Evolutionary conservation across 2,329 filamentous ascomycete species (phyloP).

Genomic region (Fusarium bulbicola): DNA sequence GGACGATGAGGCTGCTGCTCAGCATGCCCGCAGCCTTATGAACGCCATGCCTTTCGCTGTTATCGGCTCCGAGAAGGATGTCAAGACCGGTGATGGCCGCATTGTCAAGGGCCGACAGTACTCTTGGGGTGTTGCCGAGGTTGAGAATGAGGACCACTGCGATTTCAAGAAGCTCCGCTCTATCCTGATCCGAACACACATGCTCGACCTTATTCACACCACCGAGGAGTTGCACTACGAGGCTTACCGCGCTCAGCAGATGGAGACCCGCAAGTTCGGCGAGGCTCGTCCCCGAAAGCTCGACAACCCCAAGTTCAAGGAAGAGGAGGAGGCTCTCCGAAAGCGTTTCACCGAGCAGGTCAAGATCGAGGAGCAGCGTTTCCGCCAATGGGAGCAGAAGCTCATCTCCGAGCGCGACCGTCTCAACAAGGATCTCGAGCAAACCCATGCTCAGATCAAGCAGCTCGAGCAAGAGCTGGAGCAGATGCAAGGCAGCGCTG

Average conservation of each 20-base stretch:
- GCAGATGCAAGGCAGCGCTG: slow-evolving; percentile 87
- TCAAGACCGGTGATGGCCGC: slow-evolving; percentile 93
- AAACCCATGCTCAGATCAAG: slow-evolving; percentile 95
- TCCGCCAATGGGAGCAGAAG: slow-evolving; percentile 99
- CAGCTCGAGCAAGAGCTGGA: slow-evolving; percentile 92
- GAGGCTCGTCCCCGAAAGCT: slow-evolving; percentile 97
- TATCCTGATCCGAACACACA: slow-evolving; percentile 98
- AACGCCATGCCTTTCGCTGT: slow-evolving; percentile 98
- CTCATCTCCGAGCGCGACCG: slow-evolving; percentile 98
- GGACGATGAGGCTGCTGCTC: slow-evolving; percentile 94
- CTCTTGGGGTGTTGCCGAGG: slow-evolving; percentile 98
- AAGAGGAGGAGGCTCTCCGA: slow-evolving; percentile 96
- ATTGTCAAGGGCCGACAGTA: slow-evolving; percentile 99
- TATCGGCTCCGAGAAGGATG: slow-evolving; percentile 98
- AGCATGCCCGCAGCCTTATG: slow-evolving; percentile 94
- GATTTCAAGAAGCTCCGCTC: slow-evolving; percentile 99
- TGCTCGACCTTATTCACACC: slow-evolving; percentile 99
- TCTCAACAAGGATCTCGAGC: slow-evolving; percentile 99
- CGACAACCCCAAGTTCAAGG: slow-evolving; percentile 99
- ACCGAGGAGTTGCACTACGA: slow-evolving; percentile 99
- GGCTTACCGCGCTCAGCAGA: slow-evolving; percentile 98
- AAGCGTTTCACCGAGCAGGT: slow-evolving; percentile 99
- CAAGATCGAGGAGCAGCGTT: slow-evolving; percentile 99
- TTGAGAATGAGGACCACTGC: slow-evolving; percentile 99
- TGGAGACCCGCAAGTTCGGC: slow-evolving; percentile 99